Evolutionary conservation across 2,329 filamentous ascomycete species (phyloP), one percentile per base, ranked within the genome.

Genomic region (Colletotrichum tropicicola): DNA sequence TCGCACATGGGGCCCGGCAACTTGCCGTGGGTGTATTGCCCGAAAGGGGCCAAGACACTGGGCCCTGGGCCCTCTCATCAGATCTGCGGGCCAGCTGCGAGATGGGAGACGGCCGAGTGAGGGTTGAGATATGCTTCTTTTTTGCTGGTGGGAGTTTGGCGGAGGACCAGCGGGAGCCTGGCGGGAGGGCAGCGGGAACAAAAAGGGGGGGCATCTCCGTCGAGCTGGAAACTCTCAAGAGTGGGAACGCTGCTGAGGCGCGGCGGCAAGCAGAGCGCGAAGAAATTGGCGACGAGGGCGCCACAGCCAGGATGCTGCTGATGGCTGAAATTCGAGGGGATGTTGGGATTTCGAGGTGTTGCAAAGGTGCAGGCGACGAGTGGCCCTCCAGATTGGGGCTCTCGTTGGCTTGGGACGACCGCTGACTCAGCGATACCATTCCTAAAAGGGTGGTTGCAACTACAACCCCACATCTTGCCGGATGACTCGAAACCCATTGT

Each of bases 91-190:
- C 47, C 30, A 39, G n/a, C 30, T 32, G 45, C 28, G 28, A 28
- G 32, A 61, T 49, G 43, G 41, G 19, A 21, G 9, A 15, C 28
- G 12, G 19, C 8, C 17, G 41, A 43, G 28, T 17, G 44, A 32
- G n/a, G 35, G 59, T 53, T 43, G 44, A 52, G 25, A 60, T 48
- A 54, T 59, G 48, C 56, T 65, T 54, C 32, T 59, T 49, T 53
- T 41, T 21, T 28, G 15, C 8, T 27, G 10, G 52, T 45, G 45
- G 55, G 45, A 43, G 30, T 28, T 28, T 35, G 27, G 30, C 28
- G 44, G 53, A 23, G n/a, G 30, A n/a, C 10, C 12, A 12, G 15
- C 41, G 58, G 51, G 27, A 21, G 32, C 12, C 17, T 19, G 51
- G 28, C 58, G 32, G 39, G 6, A 35, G 32, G 25, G 15, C 27